Base-by-base conservation (phyloP, 495 filamentous ascomycete species). In the Penicillium tannophilum region DNA sequence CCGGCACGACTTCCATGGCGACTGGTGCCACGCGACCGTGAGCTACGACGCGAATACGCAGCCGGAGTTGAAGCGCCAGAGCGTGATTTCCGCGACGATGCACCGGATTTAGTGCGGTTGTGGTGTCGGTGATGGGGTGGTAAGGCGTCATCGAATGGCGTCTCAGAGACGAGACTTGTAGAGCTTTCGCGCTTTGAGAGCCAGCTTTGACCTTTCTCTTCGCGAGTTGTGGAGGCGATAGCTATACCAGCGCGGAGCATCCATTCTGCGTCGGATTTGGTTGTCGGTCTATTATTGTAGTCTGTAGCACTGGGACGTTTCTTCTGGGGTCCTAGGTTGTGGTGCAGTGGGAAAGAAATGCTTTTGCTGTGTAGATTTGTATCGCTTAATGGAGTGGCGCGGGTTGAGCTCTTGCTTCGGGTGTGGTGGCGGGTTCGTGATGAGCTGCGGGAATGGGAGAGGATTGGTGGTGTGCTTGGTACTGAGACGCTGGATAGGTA, bases 141-240 rank as follows among this genome's bases (percentile, higher is more conserved):
- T 4, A 33, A 19, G 7, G 51, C 11, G 3, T 69, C 60, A 30
- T 69, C 61, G 20, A 53, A 47, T n/a, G 55, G 41, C 43, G 47
- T 74, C 20, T 83, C 76, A 8, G 76, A 78, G 8, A 82, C 74
- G 14, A 92, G 77, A 62, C 83, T 89, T 0, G 90, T 92, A 6
- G 87, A 89, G 56, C 84, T 89, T 31, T 83, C 84, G 54, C 88
- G 83, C 57, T 88, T 87, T 6, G 82, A 79, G 3, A 94, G 82
- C 90, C 90, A 94, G 43, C 83, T 79, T 68, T 92, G 89, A 12
- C 90, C 90, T 68, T 92, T 93, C 63, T 84, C 84, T 61, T 93
- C 90, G 56, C 90, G 79, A 2, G 88, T 79, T 46, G 86, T 85
- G 4, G 83, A 82, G n/a, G 87, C 84, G 12, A 93, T 84, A 23